These are phyloP conservation scores for Teratosphaeriaceae sp. DNA, from an alignment of 2,329 filamentous ascomycete species.

Conservation along the genomic window DNA sequence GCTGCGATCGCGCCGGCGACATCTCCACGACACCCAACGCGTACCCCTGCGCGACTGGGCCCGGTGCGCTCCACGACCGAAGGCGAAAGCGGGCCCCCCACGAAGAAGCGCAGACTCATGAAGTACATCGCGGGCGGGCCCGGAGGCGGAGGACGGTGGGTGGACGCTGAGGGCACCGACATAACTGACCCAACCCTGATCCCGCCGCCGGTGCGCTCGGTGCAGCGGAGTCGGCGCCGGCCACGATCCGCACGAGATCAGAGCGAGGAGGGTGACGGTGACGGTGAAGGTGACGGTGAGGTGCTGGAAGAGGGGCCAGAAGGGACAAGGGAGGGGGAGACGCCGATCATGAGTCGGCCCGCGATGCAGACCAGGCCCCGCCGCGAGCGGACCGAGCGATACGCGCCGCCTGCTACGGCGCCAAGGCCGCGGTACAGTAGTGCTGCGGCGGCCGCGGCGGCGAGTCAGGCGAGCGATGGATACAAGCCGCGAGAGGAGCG, in stretches of 20 bases:
- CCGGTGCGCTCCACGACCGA: constrained; percentile 22
- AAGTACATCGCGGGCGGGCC: constrained; percentile 79
- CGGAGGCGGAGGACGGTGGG: constrained; percentile 76
- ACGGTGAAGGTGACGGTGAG: too few species aligned
- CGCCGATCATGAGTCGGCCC: constrained; percentile 16
- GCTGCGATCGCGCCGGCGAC: not conserved
- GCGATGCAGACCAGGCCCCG: constrained; percentile 24
- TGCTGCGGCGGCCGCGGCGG: constrained; percentile 79
- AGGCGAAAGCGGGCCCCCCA: constrained; percentile 36
- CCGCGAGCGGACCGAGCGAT: constrained; percentile 23
- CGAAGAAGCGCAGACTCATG: constrained; percentile 57
- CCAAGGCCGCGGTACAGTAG: constrained; percentile 66
- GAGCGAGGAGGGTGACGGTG: not conserved
- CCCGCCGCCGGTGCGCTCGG: constrained; percentile 8
- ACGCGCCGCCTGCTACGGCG: constrained; percentile 37
- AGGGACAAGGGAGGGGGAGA: constrained; percentile 7
- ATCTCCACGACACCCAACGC: constrained; percentile 16
- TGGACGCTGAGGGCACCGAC: constrained; percentile 64
- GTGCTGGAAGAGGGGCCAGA: constrained; percentile 3
- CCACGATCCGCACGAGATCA: constrained; percentile 10
- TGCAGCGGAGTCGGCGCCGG: constrained; percentile 34
- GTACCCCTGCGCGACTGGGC: constrained; percentile 22
- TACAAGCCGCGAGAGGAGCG: constrained; percentile 97
- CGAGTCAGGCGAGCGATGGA: constrained; percentile 84
- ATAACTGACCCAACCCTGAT: constrained; percentile 33